Evolutionary conservation across 2,329 filamentous ascomycete species (phyloP), one percentile per base, ranked within the genome.

Genomic region (Cladosporium sp.): DNA sequence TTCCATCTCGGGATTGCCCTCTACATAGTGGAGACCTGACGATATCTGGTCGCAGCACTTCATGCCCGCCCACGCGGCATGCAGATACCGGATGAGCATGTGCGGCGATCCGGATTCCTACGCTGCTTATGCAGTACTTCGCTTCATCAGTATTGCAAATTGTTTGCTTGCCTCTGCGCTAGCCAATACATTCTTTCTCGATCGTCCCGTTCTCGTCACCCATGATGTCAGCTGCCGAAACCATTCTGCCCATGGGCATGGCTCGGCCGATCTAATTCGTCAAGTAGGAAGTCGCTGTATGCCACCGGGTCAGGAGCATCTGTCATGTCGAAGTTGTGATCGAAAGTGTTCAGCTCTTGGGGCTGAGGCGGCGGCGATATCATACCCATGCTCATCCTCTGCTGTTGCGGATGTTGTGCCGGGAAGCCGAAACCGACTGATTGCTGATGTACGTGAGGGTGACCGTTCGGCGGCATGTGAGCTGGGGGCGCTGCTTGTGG

Each of bases 231-330:
- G 55, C 55, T 47, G 2, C 64, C 64, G 21, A 65, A 65, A 1
- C 32, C 49, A 34, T 59, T 51, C 30, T 41, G 44, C 7, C 18
- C 34, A 34, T 54, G 41, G 0, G 44, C 59, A 21, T 66, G 65
- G 30, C 65, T 63, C 3, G 65, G 65, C 24, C 65, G 65, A 58
- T 66, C 65, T 18, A 66, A 38, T 32, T 66, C 65, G 7, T 52
- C 54, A 10, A 63, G 57, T 36, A 66, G 28, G 51, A 66, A 66
- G n/a, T 66, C 65, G 36, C 65, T 66, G 26, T 62, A 58, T 11
- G 52, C 58, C 11, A 66, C 55, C 26, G 65, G 59, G 15, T 66
- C 65, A 2, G 59, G 28, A 14, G 59, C 38, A 24, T 60, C 61
- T 12, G 51, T 38, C 61, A 64, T 64, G n/a, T 64, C 61, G n/a